These are phyloP conservation scores for Trametes maxima DNA, from an alignment of 768 basidiomycete species.

Conservation along the genomic window DNA sequence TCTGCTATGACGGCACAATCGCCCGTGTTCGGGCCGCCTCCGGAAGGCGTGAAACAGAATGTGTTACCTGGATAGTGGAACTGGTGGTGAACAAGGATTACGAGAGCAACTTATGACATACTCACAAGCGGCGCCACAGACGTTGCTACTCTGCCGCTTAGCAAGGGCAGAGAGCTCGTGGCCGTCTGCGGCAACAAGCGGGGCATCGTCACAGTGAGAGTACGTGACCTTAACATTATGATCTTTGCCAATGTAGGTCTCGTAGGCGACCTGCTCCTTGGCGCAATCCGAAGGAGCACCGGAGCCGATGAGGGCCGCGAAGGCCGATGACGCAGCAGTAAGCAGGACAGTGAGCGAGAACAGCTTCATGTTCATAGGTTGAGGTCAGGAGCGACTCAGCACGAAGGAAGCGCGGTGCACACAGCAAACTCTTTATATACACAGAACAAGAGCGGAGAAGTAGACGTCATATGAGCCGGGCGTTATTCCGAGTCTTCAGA, in stretches of 20 bases:
- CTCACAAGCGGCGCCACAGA: slow-evolving; percentile 47
- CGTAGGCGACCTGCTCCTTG: slow-evolving; percentile 20
- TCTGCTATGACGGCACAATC: slow-evolving; percentile 54
- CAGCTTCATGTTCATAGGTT: background rate
- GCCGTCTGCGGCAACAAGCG: slow-evolving; percentile 1
- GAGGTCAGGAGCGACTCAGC: background rate
- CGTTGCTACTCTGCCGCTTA: slow-evolving; percentile 33
- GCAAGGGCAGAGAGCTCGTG: slow-evolving; percentile 13
- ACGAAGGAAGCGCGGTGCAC: background rate
- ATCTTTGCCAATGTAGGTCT: slow-evolving; percentile 43
- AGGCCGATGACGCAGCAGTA: background rate
- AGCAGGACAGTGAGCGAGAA: background rate
- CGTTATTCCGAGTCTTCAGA: background rate
- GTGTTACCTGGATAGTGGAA: slow-evolving; percentile 30
- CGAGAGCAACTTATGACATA: background rate
- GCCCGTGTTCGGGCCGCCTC: slow-evolving; percentile 49
- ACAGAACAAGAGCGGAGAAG: too few relatives aligned
- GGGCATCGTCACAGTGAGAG: slow-evolving; percentile 35
- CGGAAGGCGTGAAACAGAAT: slow-evolving; percentile 48
- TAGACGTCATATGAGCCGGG: background rate
- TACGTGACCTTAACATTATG: slow-evolving; percentile 45
- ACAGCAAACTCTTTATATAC: background rate
- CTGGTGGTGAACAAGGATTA: background rate
- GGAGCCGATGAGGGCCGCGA: slow-evolving; percentile 7
- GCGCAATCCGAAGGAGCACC: background rate